phyloP scores from a whole-genome alignment of 2,329 filamentous ascomycete species.

The Aspergillus carbonarius region DNA sequence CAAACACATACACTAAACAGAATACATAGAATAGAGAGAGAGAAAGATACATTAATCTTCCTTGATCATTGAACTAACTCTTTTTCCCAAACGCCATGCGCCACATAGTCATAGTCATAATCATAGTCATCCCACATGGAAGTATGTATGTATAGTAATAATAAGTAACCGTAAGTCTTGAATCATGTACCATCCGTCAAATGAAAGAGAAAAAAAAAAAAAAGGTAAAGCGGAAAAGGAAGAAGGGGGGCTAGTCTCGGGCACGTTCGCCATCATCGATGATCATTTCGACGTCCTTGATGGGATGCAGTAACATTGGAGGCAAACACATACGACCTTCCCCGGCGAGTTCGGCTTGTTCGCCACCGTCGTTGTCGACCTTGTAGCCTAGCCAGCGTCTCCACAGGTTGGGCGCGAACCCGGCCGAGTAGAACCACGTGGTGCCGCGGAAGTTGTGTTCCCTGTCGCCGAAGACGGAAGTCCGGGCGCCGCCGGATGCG shows the following conservation, averaged over 20 bases:
- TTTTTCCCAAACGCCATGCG: neutral
- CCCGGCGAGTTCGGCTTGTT: conserved; percentile 69
- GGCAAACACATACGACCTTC: conserved; percentile 89
- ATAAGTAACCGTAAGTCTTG: neutral
- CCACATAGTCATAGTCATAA: neutral
- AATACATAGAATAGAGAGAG: neutral
- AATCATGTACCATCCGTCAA: neutral
- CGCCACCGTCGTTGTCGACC: conserved; percentile 75
- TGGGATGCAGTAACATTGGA: conserved; percentile 83
- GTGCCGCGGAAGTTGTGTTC: conserved; percentile 87
- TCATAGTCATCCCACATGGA: neutral
- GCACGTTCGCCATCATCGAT: conserved; percentile 36
- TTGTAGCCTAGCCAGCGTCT: conserved; percentile 80
- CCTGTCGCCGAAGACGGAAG: conserved; percentile 74
- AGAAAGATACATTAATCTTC: neutral
- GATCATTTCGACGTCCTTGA: conserved; percentile 70
- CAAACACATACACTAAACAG: no score
- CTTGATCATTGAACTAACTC: neutral
- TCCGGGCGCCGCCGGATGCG: conserved; percentile 69
- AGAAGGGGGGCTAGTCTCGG: neutral
- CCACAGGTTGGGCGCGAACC: conserved; percentile 79
- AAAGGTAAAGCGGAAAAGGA: no score
- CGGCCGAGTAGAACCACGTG: conserved; percentile 89
- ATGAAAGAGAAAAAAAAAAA: neutral
- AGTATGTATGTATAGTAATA: neutral